Base-by-base conservation (phyloP, 176 grass and related monocot species). In the Musa itinerans region DNA sequence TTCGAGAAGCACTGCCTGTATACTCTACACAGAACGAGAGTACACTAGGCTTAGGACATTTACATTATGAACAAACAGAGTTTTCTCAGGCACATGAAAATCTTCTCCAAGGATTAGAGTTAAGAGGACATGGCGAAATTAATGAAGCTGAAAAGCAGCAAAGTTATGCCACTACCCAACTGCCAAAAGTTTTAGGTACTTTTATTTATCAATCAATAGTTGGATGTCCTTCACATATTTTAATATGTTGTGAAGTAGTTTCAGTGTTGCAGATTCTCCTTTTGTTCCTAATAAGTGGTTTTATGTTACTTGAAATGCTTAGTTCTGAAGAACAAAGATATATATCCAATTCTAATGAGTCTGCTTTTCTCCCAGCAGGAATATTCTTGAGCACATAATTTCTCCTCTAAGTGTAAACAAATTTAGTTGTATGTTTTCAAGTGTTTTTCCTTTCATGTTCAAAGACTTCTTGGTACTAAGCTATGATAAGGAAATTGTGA, bases 171-270 rank as follows among this genome's bases (percentile, higher is more conserved):
- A 83, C n/a, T 48, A 81, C 24, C 11, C 70, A 8, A 51, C 63
- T 63, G 65, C 50, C 14, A 80, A 83, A 80, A 70, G 20, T 74
- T 88, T 75, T 26, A 78, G 72, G 79, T 80, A 84, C 64, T 82
- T 16, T 51, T 70, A 70, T 48, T 43, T 29, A 59, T 34, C 21
- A 49, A 58, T 50, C 12, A 16, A 57, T 57, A 10, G 19, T 8
- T 70, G 16, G 67, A 27, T 52, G 53, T 2, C 24, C 8, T 79
- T 59, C 76, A 78, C 80, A 50, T 80, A 7, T 65, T 82, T 80
- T 68, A 67, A 43, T 43, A 43, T 26, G 17, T 71, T 82, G 5
- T 22, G 0, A 21, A 64, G 50, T 69, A 14, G 19, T 70, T 50
- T 50, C 7, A 70, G 21, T 1, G 20, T 52, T 11, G 68, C 51